Evolutionary conservation across 148 eudicot species (phyloP).

Genomic region (Linanthus parryae): DNA sequence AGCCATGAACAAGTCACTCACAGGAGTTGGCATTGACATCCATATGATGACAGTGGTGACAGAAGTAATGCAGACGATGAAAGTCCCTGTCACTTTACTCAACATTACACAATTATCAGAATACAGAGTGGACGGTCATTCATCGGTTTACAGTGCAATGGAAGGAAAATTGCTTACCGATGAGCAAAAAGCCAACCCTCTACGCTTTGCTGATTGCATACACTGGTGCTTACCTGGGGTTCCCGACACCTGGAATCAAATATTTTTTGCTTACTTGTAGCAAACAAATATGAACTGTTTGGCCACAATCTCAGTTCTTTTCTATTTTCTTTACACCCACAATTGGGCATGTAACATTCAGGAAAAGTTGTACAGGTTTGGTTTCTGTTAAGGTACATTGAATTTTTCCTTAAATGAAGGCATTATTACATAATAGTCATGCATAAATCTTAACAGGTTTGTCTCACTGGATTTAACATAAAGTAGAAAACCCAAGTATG

Average conservation of each 20-base stretch:
- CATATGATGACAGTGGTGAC: slow-evolving; percentile 27
- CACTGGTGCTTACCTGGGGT: slow-evolving; percentile 94
- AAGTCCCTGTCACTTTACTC: slow-evolving; percentile 48
- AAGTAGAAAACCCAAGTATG: no score
- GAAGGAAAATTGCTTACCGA: slow-evolving; percentile 61
- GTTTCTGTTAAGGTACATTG: no score
- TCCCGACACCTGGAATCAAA: slow-evolving; percentile 94
- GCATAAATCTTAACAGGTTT: no score
- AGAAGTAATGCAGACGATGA: slow-evolving; percentile 49
- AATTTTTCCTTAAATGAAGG: no score
- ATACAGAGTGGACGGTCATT: slow-evolving; percentile 37
- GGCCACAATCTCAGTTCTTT: no score
- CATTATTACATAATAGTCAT: no score
- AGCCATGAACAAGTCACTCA: neutral
- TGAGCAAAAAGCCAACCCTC: slow-evolving; percentile 67
- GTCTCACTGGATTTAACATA: no score
- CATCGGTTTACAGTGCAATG: slow-evolving; percentile 80
- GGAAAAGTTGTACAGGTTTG: no score
- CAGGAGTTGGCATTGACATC: neutral
- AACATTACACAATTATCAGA: slow-evolving; percentile 31
- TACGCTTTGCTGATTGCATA: slow-evolving; percentile 75
- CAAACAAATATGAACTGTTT: no score
- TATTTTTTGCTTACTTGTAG: slow-evolving; percentile 67
- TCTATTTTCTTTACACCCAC: no score
- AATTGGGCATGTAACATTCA: no score